A percentile compares a stretch with the other conserved stretches of the same genome.
Evolutionary conservation across 352 stramenopile genomes (phyloP).

Genomic region (Phytophthora lateralis): DNA sequence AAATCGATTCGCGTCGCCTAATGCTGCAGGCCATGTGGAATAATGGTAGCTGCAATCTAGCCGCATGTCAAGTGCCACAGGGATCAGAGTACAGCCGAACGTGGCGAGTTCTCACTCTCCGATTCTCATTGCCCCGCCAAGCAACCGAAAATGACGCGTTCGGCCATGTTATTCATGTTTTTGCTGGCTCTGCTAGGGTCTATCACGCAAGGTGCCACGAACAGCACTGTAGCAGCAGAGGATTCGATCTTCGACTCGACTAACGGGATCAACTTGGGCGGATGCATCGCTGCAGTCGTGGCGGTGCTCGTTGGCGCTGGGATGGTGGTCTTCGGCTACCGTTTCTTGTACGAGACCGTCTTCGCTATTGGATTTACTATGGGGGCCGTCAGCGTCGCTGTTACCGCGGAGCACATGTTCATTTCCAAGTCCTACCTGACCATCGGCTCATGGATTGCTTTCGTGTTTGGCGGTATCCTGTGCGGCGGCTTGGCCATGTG

Average conservation of each 20-base stretch:
- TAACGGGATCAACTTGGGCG: conserved; percentile 26
- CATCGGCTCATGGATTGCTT: conserved; percentile 40
- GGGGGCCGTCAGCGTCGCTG: conserved; percentile 31
- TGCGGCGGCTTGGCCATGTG: conserved; percentile 41
- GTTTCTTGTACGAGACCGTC: conserved; percentile 40
- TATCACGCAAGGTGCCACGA: conserved; percentile 10
- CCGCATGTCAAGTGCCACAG: conserved; percentile 19
- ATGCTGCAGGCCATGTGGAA: conserved; percentile 24
- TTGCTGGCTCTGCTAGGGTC: conserved; percentile 18
- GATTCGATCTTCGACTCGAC: conserved; percentile 42
- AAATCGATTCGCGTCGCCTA: conserved; percentile 7
- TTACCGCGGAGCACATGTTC: conserved; percentile 40
- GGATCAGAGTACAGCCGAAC: neutral
- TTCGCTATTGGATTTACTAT: conserved; percentile 38
- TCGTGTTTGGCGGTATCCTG: conserved; percentile 35
- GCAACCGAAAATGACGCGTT: conserved; percentile 17
- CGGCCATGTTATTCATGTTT: conserved; percentile 15
- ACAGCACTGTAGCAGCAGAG: conserved; percentile 8
- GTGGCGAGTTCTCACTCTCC: conserved; percentile 14
- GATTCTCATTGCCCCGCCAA: conserved; percentile 15
- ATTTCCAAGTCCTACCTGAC: conserved; percentile 30
- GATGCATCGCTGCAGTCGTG: conserved; percentile 37
- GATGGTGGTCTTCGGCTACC: conserved; percentile 36
- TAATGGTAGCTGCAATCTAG: conserved; percentile 24
- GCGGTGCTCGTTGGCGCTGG: conserved; percentile 34